phyloP scores from a whole-genome alignment of 2,329 filamentous ascomycete genomes.

The Ophiostoma ulmi region DNA sequence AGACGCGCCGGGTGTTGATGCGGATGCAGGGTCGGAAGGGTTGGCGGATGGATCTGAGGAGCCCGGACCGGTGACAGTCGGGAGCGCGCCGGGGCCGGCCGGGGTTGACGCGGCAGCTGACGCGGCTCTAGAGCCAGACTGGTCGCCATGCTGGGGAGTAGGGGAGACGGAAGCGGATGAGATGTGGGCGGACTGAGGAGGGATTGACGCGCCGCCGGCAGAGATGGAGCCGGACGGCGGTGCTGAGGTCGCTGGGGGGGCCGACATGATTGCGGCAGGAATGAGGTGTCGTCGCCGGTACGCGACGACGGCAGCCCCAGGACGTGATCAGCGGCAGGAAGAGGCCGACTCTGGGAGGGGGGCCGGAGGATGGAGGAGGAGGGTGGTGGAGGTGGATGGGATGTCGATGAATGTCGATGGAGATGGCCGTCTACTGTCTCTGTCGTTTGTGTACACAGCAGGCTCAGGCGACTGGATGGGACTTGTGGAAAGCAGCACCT shows the following conservation, averaged over 20 bases:
- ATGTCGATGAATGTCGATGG: conserved; percentile 19
- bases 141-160: background rate
- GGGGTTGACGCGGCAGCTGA: background rate
- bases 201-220: conserved; percentile 20
- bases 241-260: conserved; percentile 37
- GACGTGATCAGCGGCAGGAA: conserved; percentile 13
- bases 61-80: background rate
- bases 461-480: background rate
- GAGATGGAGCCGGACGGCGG: conserved; percentile 24
- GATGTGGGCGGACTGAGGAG: conserved; percentile 11
- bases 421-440: background rate
- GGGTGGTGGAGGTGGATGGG: background rate
- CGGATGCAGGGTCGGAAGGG: background rate
- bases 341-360: background rate
- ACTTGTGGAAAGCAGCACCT: conserved; percentile 18
- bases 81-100: conserved; percentile 10
- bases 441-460: background rate
- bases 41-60: background rate
- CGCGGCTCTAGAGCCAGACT: background rate
- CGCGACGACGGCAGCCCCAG: conserved; percentile 32
- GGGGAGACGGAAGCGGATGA: conserved; percentile 16
- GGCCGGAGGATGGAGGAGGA: conserved; percentile 12
- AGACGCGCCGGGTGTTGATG: conserved; percentile 12
- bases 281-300: conserved; percentile 35
- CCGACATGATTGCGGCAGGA: conserved; percentile 39